Base-by-base conservation (phyloP, 2,329 filamentous ascomycete genomes). In the Dryadomyces sulphureus region DNA sequence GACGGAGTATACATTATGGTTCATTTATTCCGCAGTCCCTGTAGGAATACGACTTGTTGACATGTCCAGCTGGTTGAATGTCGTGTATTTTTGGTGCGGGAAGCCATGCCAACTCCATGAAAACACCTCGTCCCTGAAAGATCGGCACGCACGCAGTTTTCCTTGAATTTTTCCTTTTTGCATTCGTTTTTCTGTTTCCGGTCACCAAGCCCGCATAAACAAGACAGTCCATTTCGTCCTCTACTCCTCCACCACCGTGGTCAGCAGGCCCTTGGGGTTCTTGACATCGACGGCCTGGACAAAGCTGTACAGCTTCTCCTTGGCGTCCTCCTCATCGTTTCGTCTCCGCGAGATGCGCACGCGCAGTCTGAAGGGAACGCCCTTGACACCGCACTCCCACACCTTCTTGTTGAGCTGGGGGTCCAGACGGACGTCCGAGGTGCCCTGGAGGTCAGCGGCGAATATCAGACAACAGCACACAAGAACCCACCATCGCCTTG, bases 381-480 rank as follows among this genome's bases (percentile, higher is more conserved):
- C 93, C 85, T 96, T 98, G 77, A 98, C 81, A 70, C 92, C 92
- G 65, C 83, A 77, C 75, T 98, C 92, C 92, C 92, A 98, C 68
- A 98, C 90, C 81, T 98, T 96, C 86, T 98, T 98, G 84, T 98
- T 98, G 65, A 98, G 75, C 75, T 92, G 84, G 64, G 92, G 92
- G 79, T 98, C 92, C 65, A 98, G 73, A 62, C 92, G 92, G 73
- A 98, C 92, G 67, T 98, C 92, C 63, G 77, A 72, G 72, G 92
- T 98, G 66, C 90, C 90, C 92, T 98, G 59, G n/a, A n/a, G n/a
- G n/a, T n/a, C 34, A 50, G 45, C 19, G 9, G 4, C 21, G 11
- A 34, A 25, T 34, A 41, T n/a, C 25, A 40, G 8, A 43, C 12
- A 17, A 20, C 9, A n/a, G 6, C 40, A n/a, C n/a, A n/a, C n/a